A percentile compares a stretch with the other conserved stretches of the same genome.
Evolutionary conservation across 78 protist genomes (phyloP).

Genomic region (Tieghemostelium lacteum): DNA sequence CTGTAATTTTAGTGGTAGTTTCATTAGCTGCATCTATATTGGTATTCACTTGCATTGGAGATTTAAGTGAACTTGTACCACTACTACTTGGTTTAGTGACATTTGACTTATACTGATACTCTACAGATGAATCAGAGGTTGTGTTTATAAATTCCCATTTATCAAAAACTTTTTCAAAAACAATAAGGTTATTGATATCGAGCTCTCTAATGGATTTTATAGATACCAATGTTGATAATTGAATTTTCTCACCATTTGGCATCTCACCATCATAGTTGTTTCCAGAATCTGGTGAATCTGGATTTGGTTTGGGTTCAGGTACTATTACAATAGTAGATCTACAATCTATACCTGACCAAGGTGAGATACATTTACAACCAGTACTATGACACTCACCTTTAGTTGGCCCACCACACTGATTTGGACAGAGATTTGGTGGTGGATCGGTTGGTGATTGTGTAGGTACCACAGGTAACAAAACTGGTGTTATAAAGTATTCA

Average conservation of each 20-base stretch:
- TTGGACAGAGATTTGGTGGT: too few species aligned
- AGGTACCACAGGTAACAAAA: too few species aligned
- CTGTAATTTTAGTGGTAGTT: background rate
- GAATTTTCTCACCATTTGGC: background rate
- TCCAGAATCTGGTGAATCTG: background rate
- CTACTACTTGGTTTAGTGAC: background rate
- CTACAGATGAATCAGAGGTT: background rate
- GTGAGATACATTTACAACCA: background rate
- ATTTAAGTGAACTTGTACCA: background rate
- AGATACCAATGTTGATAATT: background rate
- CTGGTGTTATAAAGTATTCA: too few species aligned
- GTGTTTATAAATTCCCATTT: background rate
- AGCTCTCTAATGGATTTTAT: background rate
- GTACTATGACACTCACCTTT: background rate
- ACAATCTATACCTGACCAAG: background rate
- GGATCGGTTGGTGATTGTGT: too few species aligned
- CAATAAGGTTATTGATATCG: background rate
- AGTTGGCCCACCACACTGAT: constrained; percentile 10
- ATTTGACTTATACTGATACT: background rate
- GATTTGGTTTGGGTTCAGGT: background rate
- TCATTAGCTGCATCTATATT: background rate
- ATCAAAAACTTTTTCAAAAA: background rate
- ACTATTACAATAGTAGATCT: background rate
- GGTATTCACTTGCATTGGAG: background rate
- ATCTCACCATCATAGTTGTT: background rate